Evolutionary conservation across 352 stramenopile species (phyloP).

Genomic region (Phytophthora pluvialis): DNA sequence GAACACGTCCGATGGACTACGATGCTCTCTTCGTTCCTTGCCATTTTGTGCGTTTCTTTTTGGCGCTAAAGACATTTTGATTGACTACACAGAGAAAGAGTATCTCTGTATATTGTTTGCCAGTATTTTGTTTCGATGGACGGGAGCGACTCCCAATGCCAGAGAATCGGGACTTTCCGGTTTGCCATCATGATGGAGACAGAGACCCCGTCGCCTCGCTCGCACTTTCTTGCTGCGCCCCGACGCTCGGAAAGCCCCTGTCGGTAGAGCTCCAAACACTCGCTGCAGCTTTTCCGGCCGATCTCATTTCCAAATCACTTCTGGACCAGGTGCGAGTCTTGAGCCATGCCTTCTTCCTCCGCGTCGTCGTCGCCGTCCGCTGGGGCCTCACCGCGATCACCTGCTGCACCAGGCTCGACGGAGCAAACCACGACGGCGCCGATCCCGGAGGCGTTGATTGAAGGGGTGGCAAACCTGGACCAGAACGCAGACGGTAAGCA

Average conservation of each 20-base stretch:
- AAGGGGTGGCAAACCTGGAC: constrained; percentile 37
- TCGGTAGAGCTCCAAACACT: neutral
- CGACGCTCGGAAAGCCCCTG: neutral
- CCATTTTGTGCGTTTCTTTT: no score
- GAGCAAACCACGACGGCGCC: constrained; percentile 36
- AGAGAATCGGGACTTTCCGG: constrained; percentile 9
- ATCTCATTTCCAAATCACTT: constrained; percentile 39
- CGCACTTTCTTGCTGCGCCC: constrained; percentile 36
- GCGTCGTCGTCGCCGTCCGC: constrained; percentile 26
- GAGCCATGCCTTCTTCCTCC: constrained; percentile 70
- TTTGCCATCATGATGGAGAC: constrained; percentile 20
- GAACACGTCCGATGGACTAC: no score
- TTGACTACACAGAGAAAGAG: neutral
- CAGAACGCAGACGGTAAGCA: constrained; percentile 31
- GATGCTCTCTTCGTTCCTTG: no score
- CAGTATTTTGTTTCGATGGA: constrained; percentile 7
- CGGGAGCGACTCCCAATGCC: constrained; percentile 6
- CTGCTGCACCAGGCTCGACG: constrained; percentile 66
- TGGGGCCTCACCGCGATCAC: constrained; percentile 8
- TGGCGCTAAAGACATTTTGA: neutral
- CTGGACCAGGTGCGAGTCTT: constrained; percentile 50
- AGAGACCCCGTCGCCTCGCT: constrained; percentile 50
- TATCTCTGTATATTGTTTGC: no score
- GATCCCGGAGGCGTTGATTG: constrained; percentile 27
- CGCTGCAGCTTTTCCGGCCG: neutral